Conservation (phyloP, 768 basidiomycete genomes). For the Termitomyces heimii region DNA sequence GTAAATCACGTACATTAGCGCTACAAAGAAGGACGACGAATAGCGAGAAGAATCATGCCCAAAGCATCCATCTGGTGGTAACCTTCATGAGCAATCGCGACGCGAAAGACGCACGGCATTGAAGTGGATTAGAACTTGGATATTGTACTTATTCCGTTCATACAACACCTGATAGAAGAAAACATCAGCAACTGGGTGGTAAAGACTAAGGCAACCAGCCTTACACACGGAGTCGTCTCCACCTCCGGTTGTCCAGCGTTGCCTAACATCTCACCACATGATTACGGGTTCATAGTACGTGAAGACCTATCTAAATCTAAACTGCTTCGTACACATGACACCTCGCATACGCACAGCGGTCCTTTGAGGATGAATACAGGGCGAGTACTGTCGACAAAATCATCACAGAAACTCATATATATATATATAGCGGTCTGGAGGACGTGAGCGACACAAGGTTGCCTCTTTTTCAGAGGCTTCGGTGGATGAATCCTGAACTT, state of each 20-base stretch:
- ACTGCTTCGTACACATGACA: conserved; percentile 1
- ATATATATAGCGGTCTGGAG: neutral
- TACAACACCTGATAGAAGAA: neutral
- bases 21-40: neutral
- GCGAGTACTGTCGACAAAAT: neutral
- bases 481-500: neutral
- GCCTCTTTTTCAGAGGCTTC: neutral
- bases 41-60: neutral
- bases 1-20: neutral
- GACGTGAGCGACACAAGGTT: neutral
- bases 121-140: conserved; percentile 2
- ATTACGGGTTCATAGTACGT: neutral
- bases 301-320: neutral
- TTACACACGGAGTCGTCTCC: neutral
- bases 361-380: neutral
- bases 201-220: neutral
- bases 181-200: neutral
- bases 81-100: neutral
- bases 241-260: neutral
- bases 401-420: conserved; percentile 1
- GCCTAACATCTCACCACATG: neutral
- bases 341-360: neutral
- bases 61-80: conserved; percentile 9
- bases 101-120: conserved; percentile 3
- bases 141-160: neutral